These are phyloP conservation scores for Ophiobolus disseminans DNA, from an alignment of 2,329 filamentous ascomycete species.

Conservation along the genomic window DNA sequence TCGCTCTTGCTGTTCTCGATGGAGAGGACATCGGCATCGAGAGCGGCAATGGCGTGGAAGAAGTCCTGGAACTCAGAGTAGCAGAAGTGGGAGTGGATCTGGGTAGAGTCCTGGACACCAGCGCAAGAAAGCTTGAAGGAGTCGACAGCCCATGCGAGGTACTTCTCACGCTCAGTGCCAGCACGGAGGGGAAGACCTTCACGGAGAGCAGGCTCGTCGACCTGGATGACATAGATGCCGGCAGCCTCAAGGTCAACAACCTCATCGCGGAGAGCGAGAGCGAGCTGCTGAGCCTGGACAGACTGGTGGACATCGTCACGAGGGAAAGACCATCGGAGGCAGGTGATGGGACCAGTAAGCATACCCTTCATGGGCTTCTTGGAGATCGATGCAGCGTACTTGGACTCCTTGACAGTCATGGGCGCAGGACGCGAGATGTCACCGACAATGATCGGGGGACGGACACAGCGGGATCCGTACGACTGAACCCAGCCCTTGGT, in stretches of 20 bases:
- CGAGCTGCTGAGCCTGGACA: constrained; percentile 97
- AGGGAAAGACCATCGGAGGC: constrained; percentile 99
- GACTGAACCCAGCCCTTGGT: constrained; percentile 99
- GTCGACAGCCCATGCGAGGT: constrained; percentile 96
- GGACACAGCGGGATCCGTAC: constrained; percentile 97
- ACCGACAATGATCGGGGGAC: constrained; percentile 97
- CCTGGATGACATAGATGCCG: constrained; percentile 97
- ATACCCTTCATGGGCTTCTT: constrained; percentile 99
- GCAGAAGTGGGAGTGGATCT: constrained; percentile 99
- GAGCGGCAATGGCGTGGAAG: constrained; percentile 98
- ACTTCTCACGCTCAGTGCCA: constrained; percentile 93
- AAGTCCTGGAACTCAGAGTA: constrained; percentile 99
- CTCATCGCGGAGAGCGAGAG: constrained; percentile 97
- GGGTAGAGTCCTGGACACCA: constrained; percentile 91
- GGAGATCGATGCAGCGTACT: constrained; percentile 94
- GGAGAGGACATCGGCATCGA: constrained; percentile 96
- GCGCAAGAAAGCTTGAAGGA: constrained; percentile 96
- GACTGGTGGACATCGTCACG: constrained; percentile 99
- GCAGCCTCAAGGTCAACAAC: constrained; percentile 97
- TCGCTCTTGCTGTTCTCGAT: constrained; percentile 99
- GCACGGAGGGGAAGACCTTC: constrained; percentile 97
- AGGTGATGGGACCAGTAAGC: constrained; percentile 98
- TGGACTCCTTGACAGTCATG: constrained; percentile 99
- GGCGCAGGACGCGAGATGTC: constrained; percentile 95
- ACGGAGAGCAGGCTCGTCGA: constrained; percentile 98